Evolutionary conservation across 164 flowering plant genomes (phyloP).

Genomic region (Magnolia sinica): DNA sequence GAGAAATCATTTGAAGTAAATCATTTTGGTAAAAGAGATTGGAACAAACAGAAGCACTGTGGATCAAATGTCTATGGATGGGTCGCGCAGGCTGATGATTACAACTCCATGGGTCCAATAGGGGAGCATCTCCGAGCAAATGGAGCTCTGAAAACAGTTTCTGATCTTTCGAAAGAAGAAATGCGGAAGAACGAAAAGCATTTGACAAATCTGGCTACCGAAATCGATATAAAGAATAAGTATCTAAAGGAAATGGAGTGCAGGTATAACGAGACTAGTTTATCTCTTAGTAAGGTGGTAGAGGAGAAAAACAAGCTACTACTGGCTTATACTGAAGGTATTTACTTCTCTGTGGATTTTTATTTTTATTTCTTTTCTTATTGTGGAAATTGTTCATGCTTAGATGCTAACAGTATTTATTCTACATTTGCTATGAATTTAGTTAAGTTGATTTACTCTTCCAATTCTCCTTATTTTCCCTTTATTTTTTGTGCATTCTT

Average conservation of each 20-base stretch:
- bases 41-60: conserved; percentile 31
- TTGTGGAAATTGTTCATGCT: too few relatives aligned
- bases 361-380: background rate
- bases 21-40: conserved; percentile 56
- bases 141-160: conserved; percentile 68
- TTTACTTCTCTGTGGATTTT: background rate
- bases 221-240: conserved; percentile 58
- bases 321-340: conserved; percentile 65
- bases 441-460: background rate
- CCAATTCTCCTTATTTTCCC: too few relatives aligned
- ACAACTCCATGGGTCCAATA: conserved; percentile 35
- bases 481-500: too few relatives aligned
- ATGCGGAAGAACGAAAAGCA: conserved; percentile 59
- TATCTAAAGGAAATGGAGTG: conserved; percentile 50
- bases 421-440: too few relatives aligned
- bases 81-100: conserved; percentile 92
- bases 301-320: conserved; percentile 59
- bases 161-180: conserved; percentile 70
- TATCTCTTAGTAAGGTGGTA: conserved; percentile 34
- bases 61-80: conserved; percentile 66
- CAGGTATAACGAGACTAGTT: conserved; percentile 42
- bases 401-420: background rate
- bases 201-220: conserved; percentile 51
- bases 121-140: conserved; percentile 66
- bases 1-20: conserved; percentile 1